Conservation (phyloP, 176 grass and related monocot species). For the Ensete glaucum region DNA sequence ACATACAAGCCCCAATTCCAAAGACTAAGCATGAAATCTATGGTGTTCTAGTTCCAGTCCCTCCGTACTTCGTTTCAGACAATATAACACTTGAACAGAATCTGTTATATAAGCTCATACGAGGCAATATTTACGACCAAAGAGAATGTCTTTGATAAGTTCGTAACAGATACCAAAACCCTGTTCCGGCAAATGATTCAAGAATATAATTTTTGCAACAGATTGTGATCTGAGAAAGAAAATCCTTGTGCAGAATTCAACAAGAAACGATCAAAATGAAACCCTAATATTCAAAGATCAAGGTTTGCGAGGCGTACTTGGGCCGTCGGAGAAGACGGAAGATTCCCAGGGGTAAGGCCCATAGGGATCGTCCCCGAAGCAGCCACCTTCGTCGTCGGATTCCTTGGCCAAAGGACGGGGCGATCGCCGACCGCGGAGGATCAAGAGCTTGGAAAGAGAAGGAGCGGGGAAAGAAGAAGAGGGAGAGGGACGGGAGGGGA, state of each 20-base stretch:
- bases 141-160: background rate
- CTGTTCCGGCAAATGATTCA: background rate
- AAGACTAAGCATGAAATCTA: too few species aligned
- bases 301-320: slow-evolving; percentile 17
- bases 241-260: slow-evolving; percentile 1
- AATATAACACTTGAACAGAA: too few species aligned
- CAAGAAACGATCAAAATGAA: background rate
- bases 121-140: too few species aligned
- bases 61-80: background rate
- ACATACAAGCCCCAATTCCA: too few species aligned
- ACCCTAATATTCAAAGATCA: background rate
- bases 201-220: background rate
- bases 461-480: slow-evolving; percentile 10
- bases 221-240: background rate
- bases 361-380: slow-evolving; percentile 54
- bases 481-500: background rate
- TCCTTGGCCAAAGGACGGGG: slow-evolving; percentile 7
- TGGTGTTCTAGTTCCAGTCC: background rate
- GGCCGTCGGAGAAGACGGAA: slow-evolving; percentile 32
- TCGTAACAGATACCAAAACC: background rate
- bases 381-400: slow-evolving; percentile 36
- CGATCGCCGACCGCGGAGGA: slow-evolving; percentile 8
- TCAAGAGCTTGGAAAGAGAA: slow-evolving; percentile 8
- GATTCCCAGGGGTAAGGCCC: slow-evolving; percentile 93
- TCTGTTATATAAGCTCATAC: too few species aligned